Percentiles rank a stretch among this genome's conserved stretches.
Conservation (phyloP, 2,329 filamentous ascomycete genomes). For the Cytospora chrysosperma region DNA sequence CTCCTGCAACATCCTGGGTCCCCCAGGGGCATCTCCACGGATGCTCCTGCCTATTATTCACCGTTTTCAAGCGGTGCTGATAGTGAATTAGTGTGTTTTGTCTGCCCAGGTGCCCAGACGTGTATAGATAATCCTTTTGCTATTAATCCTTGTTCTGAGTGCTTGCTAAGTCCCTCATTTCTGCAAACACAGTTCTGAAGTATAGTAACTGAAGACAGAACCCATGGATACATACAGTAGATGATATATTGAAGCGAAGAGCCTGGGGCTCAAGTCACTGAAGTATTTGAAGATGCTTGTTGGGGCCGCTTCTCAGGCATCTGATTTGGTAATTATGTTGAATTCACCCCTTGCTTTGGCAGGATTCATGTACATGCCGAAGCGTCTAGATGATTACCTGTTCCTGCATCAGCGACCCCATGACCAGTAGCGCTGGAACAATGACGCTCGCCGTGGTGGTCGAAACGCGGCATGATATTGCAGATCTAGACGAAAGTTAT, state of each 20-base stretch:
- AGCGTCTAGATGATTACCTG: conserved; percentile 25
- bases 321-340: conserved; percentile 27
- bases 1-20: no score
- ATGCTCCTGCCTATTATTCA: no score
- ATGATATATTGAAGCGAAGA: conserved; percentile 27
- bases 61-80: no score
- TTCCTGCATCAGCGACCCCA: conserved; percentile 25
- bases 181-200: no score
- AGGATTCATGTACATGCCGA: not conserved
- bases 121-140: no score
- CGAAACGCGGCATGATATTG: not conserved
- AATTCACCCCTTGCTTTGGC: no score
- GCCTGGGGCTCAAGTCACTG: conserved; percentile 28
- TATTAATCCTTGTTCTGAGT: no score
- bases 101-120: no score
- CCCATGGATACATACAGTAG: not conserved
- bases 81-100: no score
- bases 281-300: conserved; percentile 30
- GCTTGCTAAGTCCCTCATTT: no score
- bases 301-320: conserved; percentile 27
- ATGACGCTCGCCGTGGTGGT: conserved; percentile 23
- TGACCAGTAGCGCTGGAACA: conserved; percentile 28
- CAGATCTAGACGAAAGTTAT: not conserved
- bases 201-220: no score
- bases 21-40: no score